phyloP scores from a whole-genome alignment of 768 basidiomycete species.

The Paxillus rubicundulus region DNA sequence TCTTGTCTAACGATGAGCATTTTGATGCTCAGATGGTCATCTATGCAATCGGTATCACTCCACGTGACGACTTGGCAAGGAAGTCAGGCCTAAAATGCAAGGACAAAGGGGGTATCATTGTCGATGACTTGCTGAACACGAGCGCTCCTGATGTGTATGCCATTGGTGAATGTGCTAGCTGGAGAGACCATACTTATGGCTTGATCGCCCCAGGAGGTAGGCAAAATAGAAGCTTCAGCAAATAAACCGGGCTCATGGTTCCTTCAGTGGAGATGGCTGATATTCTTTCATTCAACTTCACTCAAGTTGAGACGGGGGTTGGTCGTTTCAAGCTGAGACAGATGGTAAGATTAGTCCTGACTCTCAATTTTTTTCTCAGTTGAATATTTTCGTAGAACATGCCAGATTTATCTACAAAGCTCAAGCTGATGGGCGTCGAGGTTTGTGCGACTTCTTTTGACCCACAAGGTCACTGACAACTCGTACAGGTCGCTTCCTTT shows the following conservation, averaged over 20 bases:
- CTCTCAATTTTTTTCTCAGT: neutral
- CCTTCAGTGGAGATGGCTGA: conserved; percentile 65
- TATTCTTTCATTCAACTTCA: conserved; percentile 70
- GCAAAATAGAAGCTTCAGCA: neutral
- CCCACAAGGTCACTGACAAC: neutral
- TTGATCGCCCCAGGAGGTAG: conserved; percentile 68
- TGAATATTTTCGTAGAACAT: conserved; percentile 36
- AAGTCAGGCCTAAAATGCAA: conserved; percentile 49
- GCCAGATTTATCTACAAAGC: conserved; percentile 69
- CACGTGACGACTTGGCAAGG: conserved; percentile 65
- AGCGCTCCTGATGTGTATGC: conserved; percentile 61
- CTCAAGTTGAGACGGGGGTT: conserved; percentile 44
- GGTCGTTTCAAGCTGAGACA: conserved; percentile 42
- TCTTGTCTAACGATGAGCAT: conserved; percentile 45
- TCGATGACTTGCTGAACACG: conserved; percentile 56
- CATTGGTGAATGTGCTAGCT: conserved; percentile 74
- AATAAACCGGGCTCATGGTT: neutral
- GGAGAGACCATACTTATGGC: conserved; percentile 67
- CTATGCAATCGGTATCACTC: conserved; percentile 67
- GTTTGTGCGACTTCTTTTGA: conserved; percentile 28
- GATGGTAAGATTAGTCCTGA: conserved; percentile 34
- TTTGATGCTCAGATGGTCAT: conserved; percentile 55
- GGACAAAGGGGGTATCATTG: conserved; percentile 53
- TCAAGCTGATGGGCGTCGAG: conserved; percentile 57
- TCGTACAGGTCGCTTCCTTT: conserved; percentile 55